A percentile compares a stretch with the other conserved stretches of the same genome.
These are phyloP conservation scores for Solanum hybrid DNA, from an alignment of 305 asterid species.

Conservation along the genomic window DNA sequence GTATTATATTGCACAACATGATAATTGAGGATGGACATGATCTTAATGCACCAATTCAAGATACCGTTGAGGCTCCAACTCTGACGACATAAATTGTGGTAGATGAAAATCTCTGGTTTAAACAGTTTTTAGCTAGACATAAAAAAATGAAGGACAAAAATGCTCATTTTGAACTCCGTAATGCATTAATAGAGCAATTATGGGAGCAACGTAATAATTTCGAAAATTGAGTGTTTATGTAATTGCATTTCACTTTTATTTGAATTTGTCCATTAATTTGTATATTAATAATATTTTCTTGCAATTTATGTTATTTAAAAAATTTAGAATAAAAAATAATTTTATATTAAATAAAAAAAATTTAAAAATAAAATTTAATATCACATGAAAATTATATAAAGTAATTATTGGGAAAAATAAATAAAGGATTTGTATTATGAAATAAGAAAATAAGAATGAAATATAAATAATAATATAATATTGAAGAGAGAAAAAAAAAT, in stretches of 20 bases:
- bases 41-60: no score
- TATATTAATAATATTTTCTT: no score
- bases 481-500: neutral
- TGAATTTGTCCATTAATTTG: neutral
- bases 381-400: neutral
- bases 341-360: no score
- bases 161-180: neutral
- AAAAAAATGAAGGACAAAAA: neutral
- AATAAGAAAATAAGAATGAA: neutral
- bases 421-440: neutral
- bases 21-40: no score
- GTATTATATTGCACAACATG: no score
- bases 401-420: neutral
- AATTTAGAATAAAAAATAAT: no score
- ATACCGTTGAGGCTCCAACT: neutral
- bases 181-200: neutral
- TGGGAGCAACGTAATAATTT: neutral
- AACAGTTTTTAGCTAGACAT: neutral
- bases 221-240: neutral
- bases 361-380: no score
- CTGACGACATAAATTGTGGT: no score
- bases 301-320: neutral
- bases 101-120: neutral
- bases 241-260: neutral
- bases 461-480: no score